Conservation (phyloP, 352 stramenopile genomes). For the Globisporangium viniferum region DNA sequence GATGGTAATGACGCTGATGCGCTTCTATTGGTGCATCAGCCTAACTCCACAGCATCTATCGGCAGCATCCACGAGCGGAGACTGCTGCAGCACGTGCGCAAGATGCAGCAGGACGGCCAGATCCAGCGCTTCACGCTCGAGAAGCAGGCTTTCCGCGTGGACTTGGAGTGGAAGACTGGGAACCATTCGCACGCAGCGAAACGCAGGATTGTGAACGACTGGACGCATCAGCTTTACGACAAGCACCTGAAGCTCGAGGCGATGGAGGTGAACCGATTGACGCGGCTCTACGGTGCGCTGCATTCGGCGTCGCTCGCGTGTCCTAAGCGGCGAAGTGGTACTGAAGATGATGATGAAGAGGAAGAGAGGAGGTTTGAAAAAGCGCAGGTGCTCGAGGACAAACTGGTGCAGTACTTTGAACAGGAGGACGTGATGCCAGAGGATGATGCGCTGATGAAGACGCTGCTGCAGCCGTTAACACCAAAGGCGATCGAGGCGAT, state of each 20-base stretch:
- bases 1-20: background rate
- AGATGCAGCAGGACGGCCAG: conserved; percentile 46
- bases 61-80: conserved; percentile 36
- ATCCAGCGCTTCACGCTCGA: conserved; percentile 61
- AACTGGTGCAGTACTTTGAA: conserved; percentile 68
- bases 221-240: conserved; percentile 45
- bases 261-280: conserved; percentile 57
- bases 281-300: conserved; percentile 52
- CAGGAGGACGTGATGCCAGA: conserved; percentile 27
- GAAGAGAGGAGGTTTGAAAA: conserved; percentile 25
- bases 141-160: conserved; percentile 45
- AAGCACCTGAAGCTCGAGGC: conserved; percentile 59
- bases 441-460: conserved; percentile 36
- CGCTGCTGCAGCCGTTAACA: conserved; percentile 48
- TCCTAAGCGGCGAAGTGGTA: background rate
- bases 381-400: conserved; percentile 37
- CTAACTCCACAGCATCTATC: conserved; percentile 7
- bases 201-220: conserved; percentile 23
- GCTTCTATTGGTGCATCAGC: background rate
- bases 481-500: conserved; percentile 47
- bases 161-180: conserved; percentile 28
- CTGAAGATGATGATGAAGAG: conserved; percentile 5
- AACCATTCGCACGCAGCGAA: background rate
- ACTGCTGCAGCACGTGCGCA: conserved; percentile 50
- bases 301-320: conserved; percentile 29